A percentile compares a stretch with the other conserved stretches of the same genome.
These are phyloP conservation scores for Favolaschia claudopus DNA, from an alignment of 768 basidiomycete species.

Conservation along the genomic window DNA sequence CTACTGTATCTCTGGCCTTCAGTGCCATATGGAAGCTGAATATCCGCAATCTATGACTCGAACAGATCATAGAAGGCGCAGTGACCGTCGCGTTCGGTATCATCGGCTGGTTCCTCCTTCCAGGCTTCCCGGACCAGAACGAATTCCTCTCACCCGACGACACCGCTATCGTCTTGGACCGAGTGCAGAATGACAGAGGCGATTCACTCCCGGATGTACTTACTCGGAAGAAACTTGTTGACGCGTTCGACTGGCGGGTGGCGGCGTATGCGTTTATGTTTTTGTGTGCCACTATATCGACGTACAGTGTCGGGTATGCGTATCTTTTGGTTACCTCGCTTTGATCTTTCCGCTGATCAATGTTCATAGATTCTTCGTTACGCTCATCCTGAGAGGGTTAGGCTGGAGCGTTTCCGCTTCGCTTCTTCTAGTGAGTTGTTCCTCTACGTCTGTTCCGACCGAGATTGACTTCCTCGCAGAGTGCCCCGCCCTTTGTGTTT, in stretches of 20 bases:
- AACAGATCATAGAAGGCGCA: conserved; percentile 57
- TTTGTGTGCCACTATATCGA: conserved; percentile 57
- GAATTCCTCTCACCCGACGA: conserved; percentile 50
- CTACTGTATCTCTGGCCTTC: not conserved
- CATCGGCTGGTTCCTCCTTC: conserved; percentile 51
- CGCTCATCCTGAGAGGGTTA: conserved; percentile 56
- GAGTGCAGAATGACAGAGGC: conserved; percentile 58
- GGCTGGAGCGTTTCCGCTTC: conserved; percentile 54
- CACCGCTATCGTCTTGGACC: conserved; percentile 49
- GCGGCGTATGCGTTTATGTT: conserved; percentile 59
- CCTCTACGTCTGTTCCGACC: not conserved
- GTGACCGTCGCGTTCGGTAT: conserved; percentile 54
- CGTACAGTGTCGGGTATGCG: conserved; percentile 57
- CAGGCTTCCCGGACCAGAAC: conserved; percentile 58
- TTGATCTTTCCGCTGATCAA: not conserved
- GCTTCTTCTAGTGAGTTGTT: conserved; percentile 47
- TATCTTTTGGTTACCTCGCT: conserved; percentile 1
- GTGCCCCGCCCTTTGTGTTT: conserved; percentile 56
- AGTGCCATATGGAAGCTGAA: too few species aligned
- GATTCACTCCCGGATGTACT: conserved; percentile 56
- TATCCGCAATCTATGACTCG: not conserved
- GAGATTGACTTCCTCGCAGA: conserved; percentile 34
- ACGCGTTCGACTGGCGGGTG: conserved; percentile 54
- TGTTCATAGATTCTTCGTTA: conserved; percentile 49
- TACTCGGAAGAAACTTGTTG: conserved; percentile 43